phyloP scores from a whole-genome alignment of 1,284 basidiomycete genomes.

The Agroathelia rolfsii region DNA sequence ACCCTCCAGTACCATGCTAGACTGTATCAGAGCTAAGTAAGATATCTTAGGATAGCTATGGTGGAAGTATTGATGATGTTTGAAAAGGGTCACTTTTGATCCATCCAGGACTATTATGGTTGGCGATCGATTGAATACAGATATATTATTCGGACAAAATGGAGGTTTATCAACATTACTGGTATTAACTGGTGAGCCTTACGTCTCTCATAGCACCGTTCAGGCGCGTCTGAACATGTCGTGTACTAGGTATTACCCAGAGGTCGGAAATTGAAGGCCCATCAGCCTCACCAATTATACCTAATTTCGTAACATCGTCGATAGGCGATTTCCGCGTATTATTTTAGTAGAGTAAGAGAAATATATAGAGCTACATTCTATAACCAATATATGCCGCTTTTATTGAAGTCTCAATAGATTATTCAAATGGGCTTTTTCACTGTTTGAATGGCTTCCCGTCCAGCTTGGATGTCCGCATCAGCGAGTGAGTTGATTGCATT shows the following conservation, averaged over 20 bases:
- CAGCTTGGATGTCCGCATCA: slow-evolving; percentile 20
- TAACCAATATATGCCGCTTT: too few relatives aligned
- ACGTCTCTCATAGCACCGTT: slow-evolving; percentile 11
- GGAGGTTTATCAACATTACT: slow-evolving; percentile 83
- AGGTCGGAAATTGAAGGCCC: slow-evolving; percentile 67
- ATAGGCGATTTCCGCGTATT: slow-evolving; percentile 65
- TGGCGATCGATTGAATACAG: slow-evolving; percentile 91
- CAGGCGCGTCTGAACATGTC: slow-evolving; percentile 1
- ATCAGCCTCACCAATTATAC: slow-evolving; percentile 57
- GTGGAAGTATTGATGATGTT: slow-evolving; percentile 1
- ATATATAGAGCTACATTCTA: too few relatives aligned
- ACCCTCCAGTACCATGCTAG: slow-evolving; percentile 86
- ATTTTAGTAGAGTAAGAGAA: too few relatives aligned
- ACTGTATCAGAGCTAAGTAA: slow-evolving; percentile 92
- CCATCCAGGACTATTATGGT: slow-evolving; percentile 85
- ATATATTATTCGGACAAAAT: slow-evolving; percentile 84
- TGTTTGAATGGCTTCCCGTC: slow-evolving; percentile 9
- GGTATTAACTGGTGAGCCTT: slow-evolving; percentile 96
- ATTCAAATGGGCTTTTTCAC: slow-evolving; percentile 13
- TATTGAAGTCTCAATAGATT: too few relatives aligned
- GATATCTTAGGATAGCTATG: too few relatives aligned
- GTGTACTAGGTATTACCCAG: slow-evolving; percentile 73
- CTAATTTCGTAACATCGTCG: slow-evolving; percentile 73
- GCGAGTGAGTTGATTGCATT: slow-evolving; percentile 36
- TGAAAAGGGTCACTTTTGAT: slow-evolving; percentile 74